Percentiles rank a stretch among this genome's conserved stretches.
Conservation (phyloP, 345 rosid genomes). For the Brassica nigra region DNA sequence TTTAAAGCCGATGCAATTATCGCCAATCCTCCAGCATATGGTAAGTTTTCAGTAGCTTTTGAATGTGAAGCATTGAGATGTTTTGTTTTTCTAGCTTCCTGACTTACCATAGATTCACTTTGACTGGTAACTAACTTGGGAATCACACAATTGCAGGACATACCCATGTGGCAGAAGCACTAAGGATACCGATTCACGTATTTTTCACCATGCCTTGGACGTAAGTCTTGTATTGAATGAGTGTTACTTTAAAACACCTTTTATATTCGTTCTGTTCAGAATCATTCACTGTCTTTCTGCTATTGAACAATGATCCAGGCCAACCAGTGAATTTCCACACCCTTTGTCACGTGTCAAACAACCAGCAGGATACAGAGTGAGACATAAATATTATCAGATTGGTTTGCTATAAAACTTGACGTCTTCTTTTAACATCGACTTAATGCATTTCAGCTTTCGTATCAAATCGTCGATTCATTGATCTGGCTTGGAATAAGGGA, state of each 20-base stretch:
- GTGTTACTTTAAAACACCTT: constrained; percentile 28
- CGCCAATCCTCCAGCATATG: constrained; percentile 98
- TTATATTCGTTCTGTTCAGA: constrained; percentile 33
- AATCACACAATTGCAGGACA: constrained; percentile 62
- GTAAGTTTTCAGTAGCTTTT: constrained; percentile 45
- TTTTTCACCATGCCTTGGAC: constrained; percentile 99
- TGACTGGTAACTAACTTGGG: constrained; percentile 31
- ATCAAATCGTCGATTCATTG: constrained; percentile 94
- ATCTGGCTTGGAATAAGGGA: constrained; percentile 99
- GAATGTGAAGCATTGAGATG: constrained; percentile 12
- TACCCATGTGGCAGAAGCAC: constrained; percentile 93
- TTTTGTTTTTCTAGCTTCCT: constrained; percentile 8
- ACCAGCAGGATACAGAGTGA: constrained; percentile 95
- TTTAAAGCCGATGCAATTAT: constrained; percentile 98
- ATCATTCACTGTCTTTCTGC: constrained; percentile 34
- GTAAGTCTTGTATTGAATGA: constrained; percentile 70
- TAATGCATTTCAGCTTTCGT: constrained; percentile 65
- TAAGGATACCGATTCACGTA: constrained; percentile 86
- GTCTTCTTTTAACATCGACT: not conserved
- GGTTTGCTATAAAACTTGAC: constrained; percentile 9
- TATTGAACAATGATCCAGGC: constrained; percentile 50
- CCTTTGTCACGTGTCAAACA: constrained; percentile 99
- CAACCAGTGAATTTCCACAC: constrained; percentile 97
- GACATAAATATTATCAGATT: too few relatives aligned
- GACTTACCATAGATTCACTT: constrained; percentile 10